phyloP scores from a whole-genome alignment of 495 filamentous ascomycete species.

The Penicillium bovifimosum region DNA sequence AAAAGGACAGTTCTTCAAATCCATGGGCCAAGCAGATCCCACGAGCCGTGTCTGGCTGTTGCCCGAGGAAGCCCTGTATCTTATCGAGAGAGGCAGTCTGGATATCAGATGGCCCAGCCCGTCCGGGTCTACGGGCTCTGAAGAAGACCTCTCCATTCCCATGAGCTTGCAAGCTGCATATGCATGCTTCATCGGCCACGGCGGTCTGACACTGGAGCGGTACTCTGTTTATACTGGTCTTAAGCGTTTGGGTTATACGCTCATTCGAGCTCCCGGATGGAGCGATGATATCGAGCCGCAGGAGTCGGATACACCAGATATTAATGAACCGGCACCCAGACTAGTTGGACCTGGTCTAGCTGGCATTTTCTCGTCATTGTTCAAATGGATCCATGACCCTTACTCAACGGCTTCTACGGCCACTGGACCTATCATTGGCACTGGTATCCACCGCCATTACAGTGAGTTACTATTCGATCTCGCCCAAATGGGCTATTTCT shows the following conservation, averaged over 20 bases:
- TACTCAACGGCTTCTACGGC: conserved; percentile 24
- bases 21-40: conserved; percentile 53
- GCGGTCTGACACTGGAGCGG: conserved; percentile 66
- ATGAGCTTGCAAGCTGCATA: conserved; percentile 90
- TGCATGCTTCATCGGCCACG: conserved; percentile 64
- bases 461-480: conserved; percentile 22
- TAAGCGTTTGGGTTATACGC: conserved; percentile 75
- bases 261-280: conserved; percentile 62
- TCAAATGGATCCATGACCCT: conserved; percentile 31
- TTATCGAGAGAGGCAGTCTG: conserved; percentile 79
- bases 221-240: conserved; percentile 83
- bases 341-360: conserved; percentile 27
- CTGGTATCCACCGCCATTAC: conserved; percentile 78
- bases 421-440: conserved; percentile 64
- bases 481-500: not conserved
- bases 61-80: conserved; percentile 87
- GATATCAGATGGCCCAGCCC: conserved; percentile 73
- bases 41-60: conserved; percentile 67
- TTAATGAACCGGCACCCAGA: not conserved
- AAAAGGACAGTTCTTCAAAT: conserved; percentile 50
- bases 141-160: conserved; percentile 58
- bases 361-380: conserved; percentile 31
- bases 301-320: not conserved
- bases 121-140: conserved; percentile 6
- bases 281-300: conserved; percentile 24